These are phyloP conservation scores for Benincasa hispida DNA, from an alignment of 306 rosid species.

Conservation along the genomic window DNA sequence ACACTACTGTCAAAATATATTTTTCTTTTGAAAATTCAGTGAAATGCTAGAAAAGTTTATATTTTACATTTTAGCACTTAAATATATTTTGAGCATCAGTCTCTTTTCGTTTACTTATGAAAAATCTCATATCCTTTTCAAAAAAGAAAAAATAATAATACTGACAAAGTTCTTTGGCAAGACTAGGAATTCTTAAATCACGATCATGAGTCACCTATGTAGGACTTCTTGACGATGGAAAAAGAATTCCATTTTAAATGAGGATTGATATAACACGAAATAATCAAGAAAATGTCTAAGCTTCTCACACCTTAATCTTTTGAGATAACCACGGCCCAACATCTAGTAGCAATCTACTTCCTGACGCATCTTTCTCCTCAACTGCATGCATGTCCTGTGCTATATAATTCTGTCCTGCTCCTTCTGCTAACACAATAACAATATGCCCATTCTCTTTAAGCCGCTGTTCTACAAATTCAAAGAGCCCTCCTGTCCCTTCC, in stretches of 20 bases:
- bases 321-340: constrained; percentile 77
- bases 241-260: not conserved
- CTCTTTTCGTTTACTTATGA: too few relatives aligned
- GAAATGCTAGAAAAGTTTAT: not conserved
- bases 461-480: constrained; percentile 61
- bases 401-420: constrained; percentile 83
- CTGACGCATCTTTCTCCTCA: constrained; percentile 69
- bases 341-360: constrained; percentile 76
- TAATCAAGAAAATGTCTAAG: constrained; percentile 10
- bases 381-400: constrained; percentile 34
- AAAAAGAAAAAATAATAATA: not conserved
- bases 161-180: not conserved
- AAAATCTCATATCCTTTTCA: too few relatives aligned
- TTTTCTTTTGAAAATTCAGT: not conserved
- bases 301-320: constrained; percentile 52
- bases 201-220: not conserved
- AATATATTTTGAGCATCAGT: too few relatives aligned
- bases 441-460: constrained; percentile 85
- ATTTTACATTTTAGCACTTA: not conserved
- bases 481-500: constrained; percentile 86
- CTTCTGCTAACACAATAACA: constrained; percentile 91
- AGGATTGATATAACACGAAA: not conserved
- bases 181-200: not conserved
- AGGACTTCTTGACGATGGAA: not conserved
- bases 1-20: not conserved